Percentiles rank a stretch among this genome's conserved stretches.
phyloP scores from a whole-genome alignment of 2,329 filamentous ascomycete genomes.

The Aspergillus piperis region DNA sequence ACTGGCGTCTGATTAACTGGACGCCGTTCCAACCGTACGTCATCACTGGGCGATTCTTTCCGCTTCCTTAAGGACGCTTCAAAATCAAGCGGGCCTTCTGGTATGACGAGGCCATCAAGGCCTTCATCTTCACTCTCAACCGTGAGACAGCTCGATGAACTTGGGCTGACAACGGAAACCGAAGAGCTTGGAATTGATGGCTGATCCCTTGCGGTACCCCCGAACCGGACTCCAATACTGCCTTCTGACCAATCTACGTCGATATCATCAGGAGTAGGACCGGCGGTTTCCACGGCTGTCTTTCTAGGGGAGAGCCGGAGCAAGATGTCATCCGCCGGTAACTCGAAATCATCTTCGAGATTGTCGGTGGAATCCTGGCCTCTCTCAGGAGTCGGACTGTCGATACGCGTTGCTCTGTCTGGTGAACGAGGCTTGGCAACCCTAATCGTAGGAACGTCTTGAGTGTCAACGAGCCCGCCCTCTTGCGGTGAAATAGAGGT shows the following conservation, averaged over 20 bases:
- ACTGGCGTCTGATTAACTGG: conserved; percentile 24
- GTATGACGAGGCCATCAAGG: conserved; percentile 84
- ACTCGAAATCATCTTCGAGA: conserved; percentile 71
- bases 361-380: conserved; percentile 58
- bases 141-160: conserved; percentile 86
- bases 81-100: conserved; percentile 80
- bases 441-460: conserved; percentile 68
- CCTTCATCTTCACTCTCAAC: conserved; percentile 92
- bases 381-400: conserved; percentile 55
- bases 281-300: conserved; percentile 65
- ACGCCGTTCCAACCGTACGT: conserved; percentile 35
- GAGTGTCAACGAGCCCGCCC: conserved; percentile 63
- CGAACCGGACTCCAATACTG: conserved; percentile 86
- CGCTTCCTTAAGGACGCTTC: conserved; percentile 73
- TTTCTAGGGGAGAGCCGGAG: conserved; percentile 62
- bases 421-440: conserved; percentile 60
- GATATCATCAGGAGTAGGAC: conserved; percentile 69
- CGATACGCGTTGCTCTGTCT: conserved; percentile 52
- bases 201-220: conserved; percentile 78
- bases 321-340: conserved; percentile 65
- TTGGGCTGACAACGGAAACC: conserved; percentile 86
- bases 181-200: conserved; percentile 82
- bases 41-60: conserved; percentile 52
- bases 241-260: conserved; percentile 87
- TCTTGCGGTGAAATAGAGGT: conserved; percentile 66